Evolutionary conservation across 1,139 yeast species (phyloP).

Genomic region (Taiozyma sp.): DNA sequence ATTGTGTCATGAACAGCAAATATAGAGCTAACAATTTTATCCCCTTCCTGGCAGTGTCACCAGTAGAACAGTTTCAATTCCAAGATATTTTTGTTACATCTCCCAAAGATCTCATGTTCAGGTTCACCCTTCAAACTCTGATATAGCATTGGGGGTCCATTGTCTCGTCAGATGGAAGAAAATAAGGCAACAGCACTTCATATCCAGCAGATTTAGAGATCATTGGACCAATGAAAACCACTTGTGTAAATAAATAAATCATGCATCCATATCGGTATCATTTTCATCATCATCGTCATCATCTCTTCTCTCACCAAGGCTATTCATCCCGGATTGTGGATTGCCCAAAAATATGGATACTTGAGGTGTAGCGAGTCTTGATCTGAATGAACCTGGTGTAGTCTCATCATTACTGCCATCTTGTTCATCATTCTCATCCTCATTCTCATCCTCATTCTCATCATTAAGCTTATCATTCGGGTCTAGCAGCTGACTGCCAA

Average conservation of each 20-base stretch:
- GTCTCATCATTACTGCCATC: constrained; percentile 2
- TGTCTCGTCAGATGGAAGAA: no score
- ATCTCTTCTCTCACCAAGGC: constrained; percentile 15
- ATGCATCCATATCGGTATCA: constrained; percentile 5
- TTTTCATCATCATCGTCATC: constrained; percentile 14
- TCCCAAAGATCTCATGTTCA: no score
- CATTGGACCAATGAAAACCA: no score
- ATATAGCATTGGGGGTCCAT: no score
- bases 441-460: constrained; percentile 1
- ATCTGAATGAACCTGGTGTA: constrained; percentile 1
- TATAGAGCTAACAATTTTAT: no score
- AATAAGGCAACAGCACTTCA: no score
- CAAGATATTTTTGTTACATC: no score
- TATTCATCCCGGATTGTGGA: constrained; percentile 18
- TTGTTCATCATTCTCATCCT: constrained; percentile 1
- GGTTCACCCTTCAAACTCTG: no score
- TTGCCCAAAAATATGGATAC: constrained; percentile 13
- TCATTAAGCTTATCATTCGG: not conserved
- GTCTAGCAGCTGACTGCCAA: not conserved
- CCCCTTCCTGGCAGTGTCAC: no score
- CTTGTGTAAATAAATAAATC: not conserved
- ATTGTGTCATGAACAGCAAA: no score
- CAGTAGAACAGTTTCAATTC: no score
- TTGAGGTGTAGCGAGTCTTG: constrained; percentile 19
- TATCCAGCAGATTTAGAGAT: no score